Conservation (phyloP, 1,139 yeast species). For the Debaryomyces udenii region DNA sequence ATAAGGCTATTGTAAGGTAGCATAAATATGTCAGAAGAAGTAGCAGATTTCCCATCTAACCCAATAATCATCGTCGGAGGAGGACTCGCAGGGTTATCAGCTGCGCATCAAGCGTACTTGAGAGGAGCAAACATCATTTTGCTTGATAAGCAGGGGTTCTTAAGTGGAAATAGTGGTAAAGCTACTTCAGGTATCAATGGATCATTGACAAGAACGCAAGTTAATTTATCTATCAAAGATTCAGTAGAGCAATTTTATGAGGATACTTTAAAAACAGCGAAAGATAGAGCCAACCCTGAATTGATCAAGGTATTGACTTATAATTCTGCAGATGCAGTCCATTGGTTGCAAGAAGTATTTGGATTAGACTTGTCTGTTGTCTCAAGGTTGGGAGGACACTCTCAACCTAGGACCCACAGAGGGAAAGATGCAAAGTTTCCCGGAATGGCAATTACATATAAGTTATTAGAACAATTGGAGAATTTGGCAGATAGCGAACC, state of each 20-base stretch:
- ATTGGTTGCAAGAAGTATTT: constrained; percentile 70
- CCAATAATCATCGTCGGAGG: constrained; percentile 73
- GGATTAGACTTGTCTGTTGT: constrained; percentile 65
- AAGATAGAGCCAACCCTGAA: constrained; percentile 58
- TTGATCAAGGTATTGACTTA: constrained; percentile 55
- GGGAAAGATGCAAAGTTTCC: constrained; percentile 69
- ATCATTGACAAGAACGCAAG: constrained; percentile 65
- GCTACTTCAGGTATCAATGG: constrained; percentile 88
- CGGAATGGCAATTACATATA: constrained; percentile 76
- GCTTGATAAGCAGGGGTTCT: constrained; percentile 62
- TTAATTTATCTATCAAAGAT: constrained; percentile 52
- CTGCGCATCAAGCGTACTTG: constrained; percentile 66
- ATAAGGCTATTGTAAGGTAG: constrained; percentile 2
- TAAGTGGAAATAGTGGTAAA: constrained; percentile 80
- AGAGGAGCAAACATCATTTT: constrained; percentile 60
- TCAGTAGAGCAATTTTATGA: constrained; percentile 59
- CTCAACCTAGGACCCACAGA: constrained; percentile 74
- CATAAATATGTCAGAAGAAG: constrained; percentile 8
- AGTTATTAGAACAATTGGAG: constrained; percentile 58
- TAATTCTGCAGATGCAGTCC: constrained; percentile 62
- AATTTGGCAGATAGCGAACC: constrained; percentile 52
- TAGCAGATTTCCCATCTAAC: constrained; percentile 28
- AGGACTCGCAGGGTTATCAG: constrained; percentile 79
- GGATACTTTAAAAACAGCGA: constrained; percentile 71
- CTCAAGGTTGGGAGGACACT: constrained; percentile 74